A percentile compares a stretch with the other conserved stretches of the same genome.
phyloP scores from a whole-genome alignment of 1,284 basidiomycete genomes.

The Rhodotorula sp. region DNA sequence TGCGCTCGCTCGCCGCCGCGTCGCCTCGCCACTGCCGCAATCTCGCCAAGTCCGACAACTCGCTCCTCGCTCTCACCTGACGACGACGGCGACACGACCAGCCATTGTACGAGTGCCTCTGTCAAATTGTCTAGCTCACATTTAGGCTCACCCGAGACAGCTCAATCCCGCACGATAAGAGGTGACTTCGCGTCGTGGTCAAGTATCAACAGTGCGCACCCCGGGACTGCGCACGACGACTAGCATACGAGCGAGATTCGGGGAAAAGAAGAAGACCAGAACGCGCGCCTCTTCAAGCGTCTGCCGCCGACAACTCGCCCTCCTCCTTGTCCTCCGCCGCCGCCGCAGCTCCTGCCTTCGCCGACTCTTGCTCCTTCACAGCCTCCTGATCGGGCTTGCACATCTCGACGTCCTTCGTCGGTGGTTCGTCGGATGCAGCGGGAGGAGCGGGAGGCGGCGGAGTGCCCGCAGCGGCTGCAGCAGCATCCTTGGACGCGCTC shows the following conservation, averaged over 20 bases:
- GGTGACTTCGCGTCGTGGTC: too few species aligned
- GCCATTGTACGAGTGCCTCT: not conserved
- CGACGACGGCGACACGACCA: too few species aligned
- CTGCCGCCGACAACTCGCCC: not conserved
- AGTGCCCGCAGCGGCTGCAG: too few species aligned
- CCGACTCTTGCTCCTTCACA: not conserved
- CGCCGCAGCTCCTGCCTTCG: not conserved
- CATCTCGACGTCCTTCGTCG: too few species aligned
- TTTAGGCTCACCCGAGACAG: too few species aligned
- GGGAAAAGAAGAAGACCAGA: too few species aligned
- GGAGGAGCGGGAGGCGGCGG: too few species aligned
- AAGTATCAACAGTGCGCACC: not conserved
- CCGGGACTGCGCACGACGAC: not conserved
- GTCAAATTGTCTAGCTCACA: too few species aligned
- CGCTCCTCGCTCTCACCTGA: not conserved
- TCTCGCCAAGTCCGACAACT: not conserved
- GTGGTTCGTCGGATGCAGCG: too few species aligned
- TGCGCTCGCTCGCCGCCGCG: not conserved
- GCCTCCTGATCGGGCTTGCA: not conserved
- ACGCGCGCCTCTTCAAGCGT: not conserved
- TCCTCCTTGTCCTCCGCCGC: constrained; percentile 2
- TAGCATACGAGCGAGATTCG: not conserved
- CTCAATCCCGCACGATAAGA: not conserved
- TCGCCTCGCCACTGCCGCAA: not conserved
- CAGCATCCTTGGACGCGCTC: too few species aligned